A percentile compares a stretch with the other conserved stretches of the same genome.
Evolutionary conservation across 2,329 filamentous ascomycete species (phyloP).

Genomic region (Cryphonectria naterciae): DNA sequence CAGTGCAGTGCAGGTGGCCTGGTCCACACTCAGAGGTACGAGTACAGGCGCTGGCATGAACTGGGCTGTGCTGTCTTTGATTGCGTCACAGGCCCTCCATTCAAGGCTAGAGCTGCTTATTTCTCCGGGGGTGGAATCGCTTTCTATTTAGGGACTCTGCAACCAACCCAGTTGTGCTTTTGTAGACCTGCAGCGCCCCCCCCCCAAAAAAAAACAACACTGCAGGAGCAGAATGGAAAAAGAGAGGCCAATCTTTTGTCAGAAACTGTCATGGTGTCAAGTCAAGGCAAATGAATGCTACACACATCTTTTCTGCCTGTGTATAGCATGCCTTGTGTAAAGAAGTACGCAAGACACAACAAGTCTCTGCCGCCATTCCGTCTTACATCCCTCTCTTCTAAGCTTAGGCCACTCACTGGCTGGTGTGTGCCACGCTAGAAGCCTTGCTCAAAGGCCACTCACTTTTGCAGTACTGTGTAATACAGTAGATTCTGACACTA

Average conservation of each 20-base stretch:
- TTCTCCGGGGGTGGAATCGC: slow-evolving; percentile 3
- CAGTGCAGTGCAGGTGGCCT: neutral
- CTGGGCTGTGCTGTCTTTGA: slow-evolving; percentile 17
- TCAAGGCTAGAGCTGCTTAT: slow-evolving; percentile 6
- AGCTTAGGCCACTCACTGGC: slow-evolving; percentile 2
- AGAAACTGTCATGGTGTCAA: neutral
- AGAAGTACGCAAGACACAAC: neutral
- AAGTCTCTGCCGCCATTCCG: neutral
- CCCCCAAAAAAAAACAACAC: neutral
- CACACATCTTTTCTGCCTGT: neutral
- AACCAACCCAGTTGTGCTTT: neutral
- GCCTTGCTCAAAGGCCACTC: neutral
- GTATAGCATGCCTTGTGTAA: neutral
- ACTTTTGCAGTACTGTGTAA: neutral
- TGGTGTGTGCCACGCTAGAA: slow-evolving; percentile 3
- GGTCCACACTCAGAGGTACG: neutral
- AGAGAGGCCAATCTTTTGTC: neutral
- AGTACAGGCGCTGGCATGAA: slow-evolving; percentile 5
- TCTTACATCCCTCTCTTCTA: neutral
- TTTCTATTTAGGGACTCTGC: neutral
- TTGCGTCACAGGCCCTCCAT: slow-evolving; percentile 26
- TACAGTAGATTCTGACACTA: neutral
- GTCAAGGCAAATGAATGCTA: neutral
- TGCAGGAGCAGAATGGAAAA: neutral
- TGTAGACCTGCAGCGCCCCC: neutral